A percentile compares a stretch with the other conserved stretches of the same genome.
Evolutionary conservation across 306 rosid genomes (phyloP).

Genomic region (Malus asiatica): DNA sequence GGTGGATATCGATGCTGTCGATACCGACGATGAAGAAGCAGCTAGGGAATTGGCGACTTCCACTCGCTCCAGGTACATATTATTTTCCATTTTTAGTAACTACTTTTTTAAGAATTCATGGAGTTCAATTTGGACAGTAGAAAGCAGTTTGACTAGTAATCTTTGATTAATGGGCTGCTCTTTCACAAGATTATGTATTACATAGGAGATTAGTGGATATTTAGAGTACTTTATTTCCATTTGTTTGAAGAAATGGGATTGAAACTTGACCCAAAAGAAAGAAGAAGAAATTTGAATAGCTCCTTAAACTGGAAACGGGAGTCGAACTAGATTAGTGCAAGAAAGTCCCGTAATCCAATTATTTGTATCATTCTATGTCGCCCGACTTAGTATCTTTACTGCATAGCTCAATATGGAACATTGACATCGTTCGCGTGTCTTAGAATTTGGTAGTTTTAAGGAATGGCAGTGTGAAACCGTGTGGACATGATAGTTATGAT

Average conservation of each 20-base stretch:
- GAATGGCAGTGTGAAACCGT: background rate
- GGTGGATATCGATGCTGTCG: constrained; percentile 18
- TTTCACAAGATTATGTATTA: background rate
- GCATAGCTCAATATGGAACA: background rate
- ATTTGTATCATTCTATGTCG: background rate
- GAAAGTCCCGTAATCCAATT: background rate
- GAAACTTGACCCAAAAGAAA: background rate
- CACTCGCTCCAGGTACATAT: constrained; percentile 41
- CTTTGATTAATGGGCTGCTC: background rate
- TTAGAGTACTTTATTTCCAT: background rate
- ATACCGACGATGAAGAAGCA: constrained; percentile 46
- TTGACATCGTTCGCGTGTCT: background rate
- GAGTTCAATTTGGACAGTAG: background rate
- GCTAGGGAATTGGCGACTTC: constrained; percentile 17
- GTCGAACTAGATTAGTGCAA: background rate
- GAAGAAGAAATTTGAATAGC: background rate
- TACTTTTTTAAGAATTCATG: no score
- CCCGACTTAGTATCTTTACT: background rate
- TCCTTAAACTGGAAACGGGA: background rate
- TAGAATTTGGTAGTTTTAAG: background rate
- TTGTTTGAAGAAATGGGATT: background rate
- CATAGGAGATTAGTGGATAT: background rate
- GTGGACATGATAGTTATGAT: background rate
- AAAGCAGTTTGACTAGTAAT: background rate
- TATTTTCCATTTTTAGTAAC: background rate